Base-by-base conservation (phyloP, 306 rosid genomes). In the Inga laurina region DNA sequence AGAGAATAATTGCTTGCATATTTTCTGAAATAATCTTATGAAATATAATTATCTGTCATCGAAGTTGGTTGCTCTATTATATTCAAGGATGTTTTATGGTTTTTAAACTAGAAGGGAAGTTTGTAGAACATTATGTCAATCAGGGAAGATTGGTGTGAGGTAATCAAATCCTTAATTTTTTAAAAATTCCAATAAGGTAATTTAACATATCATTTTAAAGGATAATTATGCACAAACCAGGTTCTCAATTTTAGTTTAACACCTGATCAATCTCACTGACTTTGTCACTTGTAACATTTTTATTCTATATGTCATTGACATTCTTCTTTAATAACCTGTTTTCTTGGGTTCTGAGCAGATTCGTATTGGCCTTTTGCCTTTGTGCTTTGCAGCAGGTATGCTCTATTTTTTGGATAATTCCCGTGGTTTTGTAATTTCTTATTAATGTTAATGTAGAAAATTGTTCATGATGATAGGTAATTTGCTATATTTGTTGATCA, bases 371-470 rank as follows among this genome's bases (percentile, higher is more conserved):
- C 94, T 94, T 85, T 94, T 92, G 87, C 97, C 98, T 39, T 78
- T 94, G 88, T 87, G 92, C 92, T 92, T 88, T 91, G 92, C 91
- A 85, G 91, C 93, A 86, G 95, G 98, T 92, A 91, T 61, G 67
- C 72, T 48, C 72, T 52, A 81, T 79, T 83, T 87, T 70, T 74
- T 65, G 74, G 75, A 70, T 79, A 81, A 80, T 80, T 49, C 22
- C 67, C 39, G 68, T 44, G 77, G 86, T 87, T 75, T 44, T 52
- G 72, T 66, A 77, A 81, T 74, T 82, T 85, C 24, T 77, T 83
- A 7, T 48, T 77, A 66, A 56, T 82, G 37, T 91, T 86, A 81
- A 80, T 87, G 83, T 48, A 43, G 72, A 65, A 76, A 74, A 82
- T 59, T 64, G 78, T 89, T 81, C 76, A 57, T 84, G 78, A 75